Base-by-base conservation (phyloP, 2,329 filamentous ascomycete species). In the Aspergillus ruber region DNA sequence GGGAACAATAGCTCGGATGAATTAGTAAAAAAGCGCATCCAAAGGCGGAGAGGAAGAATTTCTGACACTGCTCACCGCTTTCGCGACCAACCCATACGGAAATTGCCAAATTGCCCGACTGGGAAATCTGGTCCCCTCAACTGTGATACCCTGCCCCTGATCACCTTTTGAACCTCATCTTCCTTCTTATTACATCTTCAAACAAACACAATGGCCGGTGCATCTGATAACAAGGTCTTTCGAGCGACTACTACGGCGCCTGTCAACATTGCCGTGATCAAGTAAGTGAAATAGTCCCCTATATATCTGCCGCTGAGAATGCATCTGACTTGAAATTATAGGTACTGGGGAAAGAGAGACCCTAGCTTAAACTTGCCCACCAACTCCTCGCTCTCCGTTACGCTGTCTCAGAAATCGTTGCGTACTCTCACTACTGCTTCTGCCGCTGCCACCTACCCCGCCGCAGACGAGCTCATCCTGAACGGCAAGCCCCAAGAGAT, bases 211-310 rank as follows among this genome's bases (percentile, higher is more conserved):
- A 70, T 70, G 66, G 60, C 63, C 36, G 55, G 56, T 54, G 40
- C 51, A 46, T 56, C 71, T 36, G 66, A 70, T 46, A 60, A 61
- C 39, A 69, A 72, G 35, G 80, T 97, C 62, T 90, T 94, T 76
- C 86, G 90, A 62, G 88, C 93, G 59, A 96, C 88, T 76, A 96
- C 93, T 50, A 97, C 90, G 55, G 93, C 93, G 36, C 93, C 91
- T 12, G 91, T 97, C 65, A 97, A 97, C 77, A 97, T 97, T 67
- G 91, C 91, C 56, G 90, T 97, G 49, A 93, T 97, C 74, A 97
- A 97, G 86, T 94, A 73, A 59, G 65, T 52, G 51, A 50, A 52
- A 46, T 50, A 10, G 45, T 42, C 17, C 25, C 42, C 15, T 43
- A 17, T 43, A 20, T 29, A 25, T 15, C 9, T 6, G 12, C 4